These are phyloP conservation scores for Aureobasidium sp. DNA, from an alignment of 2,329 filamentous ascomycete genomes.

Conservation along the genomic window DNA sequence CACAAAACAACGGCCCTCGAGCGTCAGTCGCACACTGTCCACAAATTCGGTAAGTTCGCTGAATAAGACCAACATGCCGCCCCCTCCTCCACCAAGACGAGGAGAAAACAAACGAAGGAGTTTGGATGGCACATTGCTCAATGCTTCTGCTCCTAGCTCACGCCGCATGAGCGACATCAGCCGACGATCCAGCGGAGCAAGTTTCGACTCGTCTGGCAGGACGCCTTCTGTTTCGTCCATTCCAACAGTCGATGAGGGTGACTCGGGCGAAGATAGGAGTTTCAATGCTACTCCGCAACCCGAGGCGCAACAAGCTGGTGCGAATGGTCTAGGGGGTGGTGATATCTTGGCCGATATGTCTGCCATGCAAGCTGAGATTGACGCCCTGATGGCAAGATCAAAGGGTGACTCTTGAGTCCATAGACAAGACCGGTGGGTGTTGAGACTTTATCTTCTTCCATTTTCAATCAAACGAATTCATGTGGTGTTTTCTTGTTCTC, in stretches of 20 bases:
- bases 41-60: background rate
- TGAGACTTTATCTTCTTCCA: background rate
- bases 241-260: constrained; percentile 2
- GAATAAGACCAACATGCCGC: background rate
- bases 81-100: constrained; percentile 12
- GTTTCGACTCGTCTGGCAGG: background rate
- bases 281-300: background rate
- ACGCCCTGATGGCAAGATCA: constrained; percentile 5
- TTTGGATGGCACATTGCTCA: constrained; percentile 7
- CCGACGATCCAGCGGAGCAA: constrained; percentile 4
- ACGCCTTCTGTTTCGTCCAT: constrained; percentile 5
- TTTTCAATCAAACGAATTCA: background rate
- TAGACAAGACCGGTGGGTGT: background rate
- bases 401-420: background rate
- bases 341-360: constrained; percentile 13
- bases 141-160: background rate
- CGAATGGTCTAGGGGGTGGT: background rate
- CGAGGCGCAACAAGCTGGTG: background rate
- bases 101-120: constrained; percentile 11
- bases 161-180: constrained; percentile 3
- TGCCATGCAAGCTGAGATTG: constrained; percentile 14
- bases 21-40: constrained; percentile 10
- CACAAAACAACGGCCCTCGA: background rate
- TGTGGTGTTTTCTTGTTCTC: background rate
- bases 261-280: background rate